These are phyloP conservation scores for Cymodocea nodosa DNA, from an alignment of 116 monocot species.

Conservation along the genomic window DNA sequence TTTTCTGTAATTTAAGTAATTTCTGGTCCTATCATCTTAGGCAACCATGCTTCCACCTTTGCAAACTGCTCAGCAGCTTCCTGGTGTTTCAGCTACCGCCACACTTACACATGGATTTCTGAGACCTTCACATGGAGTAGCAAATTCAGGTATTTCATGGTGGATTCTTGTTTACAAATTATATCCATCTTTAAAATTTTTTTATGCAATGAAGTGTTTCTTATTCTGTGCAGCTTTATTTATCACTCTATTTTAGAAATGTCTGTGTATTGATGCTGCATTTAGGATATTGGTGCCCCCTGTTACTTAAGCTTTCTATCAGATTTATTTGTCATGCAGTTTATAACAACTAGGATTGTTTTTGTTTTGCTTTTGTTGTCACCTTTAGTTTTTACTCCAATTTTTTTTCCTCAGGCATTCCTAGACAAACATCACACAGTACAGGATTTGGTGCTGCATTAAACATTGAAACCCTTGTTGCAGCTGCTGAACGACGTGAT, in stretches of 20 bases:
- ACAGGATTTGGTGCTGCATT: slow-evolving; percentile 89
- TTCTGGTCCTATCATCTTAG: neutral
- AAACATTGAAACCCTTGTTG: slow-evolving; percentile 93
- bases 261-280: no score
- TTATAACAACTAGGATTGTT: neutral
- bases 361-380: no score
- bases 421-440: slow-evolving; percentile 51
- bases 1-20: neutral
- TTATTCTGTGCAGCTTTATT: neutral
- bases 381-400: no score
- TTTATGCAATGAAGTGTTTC: no score
- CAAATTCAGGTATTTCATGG: slow-evolving; percentile 37
- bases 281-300: no score
- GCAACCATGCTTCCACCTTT: slow-evolving; percentile 10
- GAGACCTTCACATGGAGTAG: slow-evolving; percentile 36
- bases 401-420: slow-evolving; percentile 35
- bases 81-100: slow-evolving; percentile 19
- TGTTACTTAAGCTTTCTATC: no score
- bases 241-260: neutral
- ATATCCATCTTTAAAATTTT: no score
- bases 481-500: slow-evolving; percentile 91
- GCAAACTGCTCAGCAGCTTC: slow-evolving; percentile 31
- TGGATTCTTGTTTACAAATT: neutral
- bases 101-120: slow-evolving; percentile 51
- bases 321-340: neutral